A percentile compares a stretch with the other conserved stretches of the same genome.
These are phyloP conservation scores for Harringtonia lauricola DNA, from an alignment of 2,329 filamentous ascomycete genomes.

Conservation along the genomic window DNA sequence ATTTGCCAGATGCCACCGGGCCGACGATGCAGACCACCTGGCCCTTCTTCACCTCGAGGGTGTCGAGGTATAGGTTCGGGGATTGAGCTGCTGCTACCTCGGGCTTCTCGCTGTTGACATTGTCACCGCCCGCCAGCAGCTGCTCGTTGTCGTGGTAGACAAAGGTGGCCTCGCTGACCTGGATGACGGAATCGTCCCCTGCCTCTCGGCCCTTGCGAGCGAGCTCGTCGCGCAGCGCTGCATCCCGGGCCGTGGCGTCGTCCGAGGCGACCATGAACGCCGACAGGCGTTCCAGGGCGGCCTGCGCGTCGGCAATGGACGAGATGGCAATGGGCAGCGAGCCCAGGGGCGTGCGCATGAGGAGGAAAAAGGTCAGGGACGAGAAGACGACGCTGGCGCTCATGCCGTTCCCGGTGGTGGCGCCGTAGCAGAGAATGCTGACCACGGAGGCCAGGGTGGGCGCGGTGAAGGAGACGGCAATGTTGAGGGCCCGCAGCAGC, in stretches of 20 bases:
- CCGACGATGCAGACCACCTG: conserved; percentile 12
- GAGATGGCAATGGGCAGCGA: conserved; percentile 13
- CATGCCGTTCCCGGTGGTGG: conserved; percentile 8
- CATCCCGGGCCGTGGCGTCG: background rate
- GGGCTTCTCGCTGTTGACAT: background rate
- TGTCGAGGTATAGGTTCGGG: background rate
- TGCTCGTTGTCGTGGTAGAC: conserved; percentile 12
- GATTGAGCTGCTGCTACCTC: background rate
- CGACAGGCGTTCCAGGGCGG: conserved; percentile 14
- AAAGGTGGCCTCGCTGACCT: conserved; percentile 10
- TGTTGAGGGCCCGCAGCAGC: conserved; percentile 15
- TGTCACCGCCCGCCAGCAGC: background rate
- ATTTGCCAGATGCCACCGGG: conserved; percentile 15
- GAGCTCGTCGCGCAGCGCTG: conserved; percentile 2
- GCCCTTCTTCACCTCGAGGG: conserved; percentile 4
- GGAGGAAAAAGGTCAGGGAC: conserved; percentile 15
- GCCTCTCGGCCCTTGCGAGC: background rate
- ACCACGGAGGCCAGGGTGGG: conserved; percentile 15
- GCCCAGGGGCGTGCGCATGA: conserved; percentile 14
- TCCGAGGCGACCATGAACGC: conserved; percentile 12
- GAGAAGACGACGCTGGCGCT: conserved; percentile 12
- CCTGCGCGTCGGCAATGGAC: conserved; percentile 14
- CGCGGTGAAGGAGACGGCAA: conserved; percentile 15
- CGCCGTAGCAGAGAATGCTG: conserved; percentile 13
- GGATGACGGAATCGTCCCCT: conserved; percentile 1